Conservation (phyloP, 2,329 filamentous ascomycete species). For the Rutstroemia sp. region DNA sequence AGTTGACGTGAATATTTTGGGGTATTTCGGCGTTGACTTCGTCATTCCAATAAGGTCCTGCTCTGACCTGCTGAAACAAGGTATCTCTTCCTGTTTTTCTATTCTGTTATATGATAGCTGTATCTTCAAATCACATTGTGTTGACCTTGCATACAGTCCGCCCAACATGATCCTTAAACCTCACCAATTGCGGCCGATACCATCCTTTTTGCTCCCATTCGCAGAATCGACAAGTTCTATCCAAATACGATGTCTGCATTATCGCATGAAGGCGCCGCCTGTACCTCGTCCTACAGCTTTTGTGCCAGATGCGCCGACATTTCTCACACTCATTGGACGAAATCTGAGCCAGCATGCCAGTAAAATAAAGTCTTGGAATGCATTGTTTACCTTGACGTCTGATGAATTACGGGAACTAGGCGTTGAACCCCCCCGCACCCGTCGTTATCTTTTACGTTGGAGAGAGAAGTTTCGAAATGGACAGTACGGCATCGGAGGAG, state of each 20-base stretch:
- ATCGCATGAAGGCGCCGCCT: slow-evolving; percentile 30
- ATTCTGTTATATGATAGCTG: background rate
- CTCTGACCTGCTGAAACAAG: background rate
- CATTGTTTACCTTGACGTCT: slow-evolving; percentile 76
- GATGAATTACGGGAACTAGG: slow-evolving; percentile 74
- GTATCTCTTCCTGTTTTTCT: background rate
- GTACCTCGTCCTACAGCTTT: slow-evolving; percentile 72
- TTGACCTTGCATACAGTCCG: slow-evolving; percentile 8
- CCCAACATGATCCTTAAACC: slow-evolving; percentile 26
- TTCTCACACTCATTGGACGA: slow-evolving; percentile 86
- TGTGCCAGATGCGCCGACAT: slow-evolving; percentile 76
- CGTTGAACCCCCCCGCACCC: slow-evolving; percentile 74
- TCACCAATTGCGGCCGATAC: slow-evolving; percentile 22
- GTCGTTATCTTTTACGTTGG: slow-evolving; percentile 83
- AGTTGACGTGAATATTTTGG: background rate
- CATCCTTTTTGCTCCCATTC: slow-evolving; percentile 27
- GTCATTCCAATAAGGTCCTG: background rate
- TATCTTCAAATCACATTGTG: background rate
- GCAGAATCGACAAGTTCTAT: slow-evolving; percentile 21
- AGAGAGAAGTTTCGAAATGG: slow-evolving; percentile 76
- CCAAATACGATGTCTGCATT: slow-evolving; percentile 35
- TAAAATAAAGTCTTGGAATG: slow-evolving; percentile 88
- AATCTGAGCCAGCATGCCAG: slow-evolving; percentile 71
- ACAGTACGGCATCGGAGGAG: slow-evolving; percentile 72
- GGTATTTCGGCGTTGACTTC: background rate